Evolutionary conservation across 2,329 filamentous ascomycete species (phyloP), one percentile per base, ranked within the genome.

Genomic region (Claviceps humidiphila): DNA sequence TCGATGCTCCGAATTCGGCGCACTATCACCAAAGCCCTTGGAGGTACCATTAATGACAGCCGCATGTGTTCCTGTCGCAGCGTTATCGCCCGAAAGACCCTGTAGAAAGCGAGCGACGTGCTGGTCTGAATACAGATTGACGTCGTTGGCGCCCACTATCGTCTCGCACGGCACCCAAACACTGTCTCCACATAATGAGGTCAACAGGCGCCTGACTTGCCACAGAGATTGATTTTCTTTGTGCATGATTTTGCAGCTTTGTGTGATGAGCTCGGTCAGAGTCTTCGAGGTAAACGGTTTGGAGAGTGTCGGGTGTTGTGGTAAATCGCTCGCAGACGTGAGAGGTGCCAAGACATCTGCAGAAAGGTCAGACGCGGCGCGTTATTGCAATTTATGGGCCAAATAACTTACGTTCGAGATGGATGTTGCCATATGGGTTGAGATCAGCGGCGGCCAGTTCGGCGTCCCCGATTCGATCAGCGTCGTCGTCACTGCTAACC

Each of bases 261-360:
- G 82, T 45, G 74, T 74, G 17, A 84, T 80, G 52, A 94, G 76
- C 57, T 87, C 79, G 49, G 80, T 82, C 17, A 93, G 74, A 11
- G 84, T 86, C 58, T 80, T 82, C 49, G 85, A 87, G 14, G 76
- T 83, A 64, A 89, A 93, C 0, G 87, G 82, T 58, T 81, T 75
- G 55, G 85, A 87, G 42, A 90, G 72, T 24, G 84, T 84, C 50
- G 86, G 84, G 63, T 93, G 87, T 52, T 76, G 76, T 14, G 85
- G 78, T 16, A 94, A 74, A 54, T 90, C 85, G 65, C 84, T 84
- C 49, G 86, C 80, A 38, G 85, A 74, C 17, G 84, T 88, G 51
- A 93, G 72, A 13, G 88, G 88, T 20, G 83, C 84, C 52, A 93
- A 79, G 16, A 91, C 74, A 52, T 81, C 85, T 89, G 60, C 13